These are phyloP conservation scores for Taiozyma onychis DNA, from an alignment of 1,139 yeast genomes.

Conservation along the genomic window DNA sequence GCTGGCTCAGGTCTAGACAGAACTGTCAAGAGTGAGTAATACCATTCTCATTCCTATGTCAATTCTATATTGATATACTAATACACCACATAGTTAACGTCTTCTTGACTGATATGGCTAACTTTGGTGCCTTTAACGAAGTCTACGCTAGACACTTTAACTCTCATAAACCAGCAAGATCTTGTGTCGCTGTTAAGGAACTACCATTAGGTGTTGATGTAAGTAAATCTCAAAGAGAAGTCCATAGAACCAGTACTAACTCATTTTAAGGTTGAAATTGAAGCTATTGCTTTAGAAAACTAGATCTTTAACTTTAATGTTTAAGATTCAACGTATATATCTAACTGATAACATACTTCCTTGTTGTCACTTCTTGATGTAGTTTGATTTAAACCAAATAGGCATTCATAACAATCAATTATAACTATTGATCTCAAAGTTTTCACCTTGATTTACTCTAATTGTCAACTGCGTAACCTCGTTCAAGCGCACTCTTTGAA, in stretches of 20 bases:
- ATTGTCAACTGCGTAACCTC: not conserved
- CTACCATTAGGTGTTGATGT: slow-evolving; percentile 80
- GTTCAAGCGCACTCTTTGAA: too few relatives aligned
- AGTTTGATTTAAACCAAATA: not conserved
- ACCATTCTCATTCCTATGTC: not conserved
- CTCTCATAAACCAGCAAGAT: slow-evolving; percentile 89
- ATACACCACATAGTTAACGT: slow-evolving; percentile 46
- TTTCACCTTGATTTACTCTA: too few relatives aligned
- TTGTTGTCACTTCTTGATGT: not conserved
- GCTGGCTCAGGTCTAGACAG: slow-evolving; percentile 77
- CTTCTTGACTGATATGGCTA: slow-evolving; percentile 82
- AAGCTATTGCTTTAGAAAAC: slow-evolving; percentile 55
- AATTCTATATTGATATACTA: not conserved
- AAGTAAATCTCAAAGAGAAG: slow-evolving; percentile 29
- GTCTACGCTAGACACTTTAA: slow-evolving; percentile 78
- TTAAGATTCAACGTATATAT: not conserved
- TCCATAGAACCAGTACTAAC: slow-evolving; percentile 5
- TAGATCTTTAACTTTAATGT: not conserved
- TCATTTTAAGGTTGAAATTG: slow-evolving; percentile 39
- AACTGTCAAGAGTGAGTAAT: slow-evolving; percentile 51
- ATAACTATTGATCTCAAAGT: too few relatives aligned
- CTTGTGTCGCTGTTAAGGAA: slow-evolving; percentile 86
- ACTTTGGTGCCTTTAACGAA: slow-evolving; percentile 75
- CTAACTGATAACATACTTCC: not conserved
- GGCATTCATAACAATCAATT: too few relatives aligned